Base-by-base conservation (phyloP, 805 yeast genomes). In the Brettanomyces anomalus region DNA sequence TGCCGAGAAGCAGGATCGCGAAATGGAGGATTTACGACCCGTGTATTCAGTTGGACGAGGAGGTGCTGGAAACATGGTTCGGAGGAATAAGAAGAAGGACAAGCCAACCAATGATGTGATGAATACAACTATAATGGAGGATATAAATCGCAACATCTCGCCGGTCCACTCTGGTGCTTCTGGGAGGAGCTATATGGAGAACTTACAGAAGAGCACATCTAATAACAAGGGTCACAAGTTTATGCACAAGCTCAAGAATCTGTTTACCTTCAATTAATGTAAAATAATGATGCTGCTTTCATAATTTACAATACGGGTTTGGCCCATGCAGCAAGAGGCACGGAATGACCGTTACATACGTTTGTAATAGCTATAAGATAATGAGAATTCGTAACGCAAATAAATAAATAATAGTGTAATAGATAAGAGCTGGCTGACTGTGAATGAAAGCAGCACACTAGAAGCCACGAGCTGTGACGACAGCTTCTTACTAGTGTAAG, bases 1-100 rank as follows among this genome's bases (percentile, higher is more conserved):
- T 14, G 28, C 19, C 18, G 20, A 37, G 3, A 28, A 21, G 4
- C 30, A 21, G 16, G 66, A 60, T 53, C 62, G 62, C 50, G 28
- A 19, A 10, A 28, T 15, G 19, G 67, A 60, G 52, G 62, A 63
- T 50, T 57, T 60, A 41, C 61, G 62, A 40, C 65, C 59, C 38
- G 68, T 64, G 43, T 65, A 69, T 44, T 63, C 77, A 13, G 74
- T 79, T 2, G 80, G 81, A 19, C 58, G 80, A 50, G 80, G 81
- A 5, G 80, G 81, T 1, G 72, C 67, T 44, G 80, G 80, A 4
- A 76, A 76, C 50, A 69, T 71, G 61, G 37, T 41, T 15, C 28
- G 30, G 24, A 44, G 39, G 2, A 43, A 36, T 16, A 33, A 41
- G 4, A 26, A 20, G 4, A 33, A 40, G 3, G 66, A 67, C 35